Evolutionary conservation across 2,329 filamentous ascomycete genomes (phyloP).

Genomic region (Trichoderma breve): DNA sequence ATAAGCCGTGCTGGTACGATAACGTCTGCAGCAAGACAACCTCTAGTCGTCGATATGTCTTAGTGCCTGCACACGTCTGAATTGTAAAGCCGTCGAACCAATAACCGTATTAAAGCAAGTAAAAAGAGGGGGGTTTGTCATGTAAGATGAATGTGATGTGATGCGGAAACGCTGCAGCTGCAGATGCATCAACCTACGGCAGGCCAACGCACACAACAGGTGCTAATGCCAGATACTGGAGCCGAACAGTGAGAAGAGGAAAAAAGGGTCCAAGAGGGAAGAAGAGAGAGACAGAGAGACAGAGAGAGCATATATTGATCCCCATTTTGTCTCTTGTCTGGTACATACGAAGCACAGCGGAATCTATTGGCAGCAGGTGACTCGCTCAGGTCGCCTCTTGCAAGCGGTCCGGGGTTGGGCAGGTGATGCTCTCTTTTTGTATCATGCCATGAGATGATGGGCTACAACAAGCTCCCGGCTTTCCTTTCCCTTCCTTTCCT

Average conservation of each 20-base stretch:
- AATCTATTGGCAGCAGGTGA: neutral
- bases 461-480: neutral
- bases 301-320: neutral
- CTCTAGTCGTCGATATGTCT: neutral
- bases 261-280: neutral
- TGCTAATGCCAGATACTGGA: neutral
- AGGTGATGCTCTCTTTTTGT: slow-evolving; percentile 3
- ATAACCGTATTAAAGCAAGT: neutral
- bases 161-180: neutral
- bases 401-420: neutral
- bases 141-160: neutral
- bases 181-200: neutral
- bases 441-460: neutral
- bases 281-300: neutral
- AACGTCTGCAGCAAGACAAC: neutral
- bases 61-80: neutral
- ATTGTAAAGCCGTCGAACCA: neutral
- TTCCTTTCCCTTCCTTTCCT: no score
- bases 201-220: neutral
- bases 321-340: neutral
- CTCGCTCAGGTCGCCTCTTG: neutral
- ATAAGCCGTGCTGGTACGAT: neutral
- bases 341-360: neutral
- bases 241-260: neutral
- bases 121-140: neutral